These are phyloP conservation scores for Phytophthora tubulina DNA, from an alignment of 352 stramenopile species.

Conservation along the genomic window DNA sequence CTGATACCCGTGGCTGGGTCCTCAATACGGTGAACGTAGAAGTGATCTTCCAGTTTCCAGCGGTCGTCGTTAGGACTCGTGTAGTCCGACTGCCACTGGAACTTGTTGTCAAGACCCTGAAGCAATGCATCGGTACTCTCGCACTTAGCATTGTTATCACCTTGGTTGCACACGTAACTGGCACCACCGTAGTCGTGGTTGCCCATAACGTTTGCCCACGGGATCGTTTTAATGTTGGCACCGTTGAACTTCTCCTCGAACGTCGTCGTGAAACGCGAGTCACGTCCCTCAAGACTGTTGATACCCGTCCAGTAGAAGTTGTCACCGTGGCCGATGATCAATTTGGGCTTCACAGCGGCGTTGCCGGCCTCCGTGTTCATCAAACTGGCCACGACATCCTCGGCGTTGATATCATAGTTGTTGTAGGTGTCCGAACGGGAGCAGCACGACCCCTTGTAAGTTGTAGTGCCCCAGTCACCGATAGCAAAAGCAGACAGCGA, in stretches of 20 bases:
- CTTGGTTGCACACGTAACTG: constrained; percentile 26
- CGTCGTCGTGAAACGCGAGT: constrained; percentile 26
- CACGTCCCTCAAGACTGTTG: constrained; percentile 21
- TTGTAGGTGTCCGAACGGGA: constrained; percentile 12
- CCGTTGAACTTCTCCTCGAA: constrained; percentile 35
- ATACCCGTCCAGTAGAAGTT: constrained; percentile 44
- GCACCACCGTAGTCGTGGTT: constrained; percentile 42
- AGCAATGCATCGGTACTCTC: constrained; percentile 7
- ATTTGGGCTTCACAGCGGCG: constrained; percentile 15
- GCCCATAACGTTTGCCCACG: constrained; percentile 25
- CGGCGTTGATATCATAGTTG: constrained; percentile 36
- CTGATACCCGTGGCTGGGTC: not conserved
- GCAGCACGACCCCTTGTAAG: constrained; percentile 29
- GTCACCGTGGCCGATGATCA: constrained; percentile 34
- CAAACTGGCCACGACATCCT: constrained; percentile 32
- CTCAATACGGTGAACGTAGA: constrained; percentile 15
- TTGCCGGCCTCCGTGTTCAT: constrained; percentile 31
- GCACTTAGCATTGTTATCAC: constrained; percentile 14
- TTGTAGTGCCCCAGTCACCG: constrained; percentile 35
- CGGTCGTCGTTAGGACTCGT: constrained; percentile 20
- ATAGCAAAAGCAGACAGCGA: constrained; percentile 31
- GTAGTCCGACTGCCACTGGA: constrained; percentile 20
- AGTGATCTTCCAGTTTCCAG: constrained; percentile 16
- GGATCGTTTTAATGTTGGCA: constrained; percentile 18
- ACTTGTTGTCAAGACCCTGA: constrained; percentile 25